Base-by-base conservation (phyloP, 495 filamentous ascomycete genomes). In the Podospora tetraspora region DNA sequence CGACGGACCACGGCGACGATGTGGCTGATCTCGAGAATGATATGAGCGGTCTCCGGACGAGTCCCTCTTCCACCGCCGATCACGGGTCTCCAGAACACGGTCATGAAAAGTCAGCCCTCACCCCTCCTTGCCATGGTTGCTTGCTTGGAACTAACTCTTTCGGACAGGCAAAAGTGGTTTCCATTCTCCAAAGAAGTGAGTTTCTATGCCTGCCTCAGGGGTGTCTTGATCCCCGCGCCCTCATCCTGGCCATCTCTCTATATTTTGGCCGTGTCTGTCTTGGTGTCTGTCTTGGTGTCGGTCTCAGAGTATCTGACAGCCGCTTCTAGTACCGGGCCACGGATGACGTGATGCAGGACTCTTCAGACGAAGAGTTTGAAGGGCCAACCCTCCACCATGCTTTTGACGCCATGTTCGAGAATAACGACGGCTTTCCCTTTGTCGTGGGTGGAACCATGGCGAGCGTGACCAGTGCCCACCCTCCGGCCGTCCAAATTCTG, bases 401-500 rank as follows among this genome's bases (percentile, higher is more conserved):
- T 57, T 86, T 81, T 70, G 84, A 86, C 67, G 78, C 75, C 59
- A 85, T 86, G 80, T 85, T 83, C 62, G 78, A 79, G 16, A 81
- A 82, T 66, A 75, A 77, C 61, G 81, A 86, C 72, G 82, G 84
- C 64, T 90, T 88, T 70, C 82, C 87, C 22, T 89, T 90, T 73
- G 77, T 84, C 52, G 82, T 87, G 27, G 87, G 85, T 60, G 82
- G 75, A 27, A 75, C 73, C 66, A 73, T 73, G 70, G 78, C 75
- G 74, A 85, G 71, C 72, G 84, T 84, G 60, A 81, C 81, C 7
- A 72, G 74, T 58, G 74, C 87, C n/a, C 91, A 94, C 78, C 91
- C 91, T 1, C 75, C 77, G 4, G 77, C 87, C 8, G 82, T 91
- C 63, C 89, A 92, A 66, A 88, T 92, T 23, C 88, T 92, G 70